Evolutionary conservation across 2,329 filamentous ascomycete species (phyloP), one percentile per base, ranked within the genome.

Genomic region (Pseudogymnoascus destructans): DNA sequence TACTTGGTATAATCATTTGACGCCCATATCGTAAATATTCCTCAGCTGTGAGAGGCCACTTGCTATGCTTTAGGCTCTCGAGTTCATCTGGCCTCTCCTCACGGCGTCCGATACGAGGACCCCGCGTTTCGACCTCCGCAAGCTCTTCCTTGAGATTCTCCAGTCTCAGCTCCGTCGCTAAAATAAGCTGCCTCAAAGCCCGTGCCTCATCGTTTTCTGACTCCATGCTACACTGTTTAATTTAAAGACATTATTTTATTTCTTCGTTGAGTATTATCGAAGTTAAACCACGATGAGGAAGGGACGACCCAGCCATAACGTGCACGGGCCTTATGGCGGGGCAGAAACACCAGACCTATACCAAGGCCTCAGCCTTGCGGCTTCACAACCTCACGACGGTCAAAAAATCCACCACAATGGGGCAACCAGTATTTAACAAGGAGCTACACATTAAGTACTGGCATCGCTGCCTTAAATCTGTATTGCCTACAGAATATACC

Each of bases 21-120:
- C 92, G 79, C 6, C 89, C 90, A 73, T 97, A 97, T 61, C 91
- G 80, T 63, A 82, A 81, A 70, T 95, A 95, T 65, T 96, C 90
- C 4, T 86, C 80, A 13, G 76, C 73, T 3, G 73, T 71, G 2
- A 95, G 75, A 0, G 87, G 88, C 85, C 88, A 92, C 63, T 74
- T 79, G 72, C 73, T 25, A 35, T 58, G 56, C 61, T 40, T 33
- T 56, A 38, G 17, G 57, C 30, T 21, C n/a, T 58, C 56, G 13
- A 25, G 33, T 56, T 59, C 54, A 23, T 40, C 17, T 46, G 55
- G 21, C 56, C 32, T 33, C 40, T 52, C 42, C 13, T 15, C 27
- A 61, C 61, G 17, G 58, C 59, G 36, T 42, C 5, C 21, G 54
- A 30, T 56, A 32, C 25, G 25, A 55, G 25, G 17, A 55, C 62